Evolutionary conservation across 1,284 basidiomycete genomes (phyloP).

Genomic region (Butyriboletus regius): DNA sequence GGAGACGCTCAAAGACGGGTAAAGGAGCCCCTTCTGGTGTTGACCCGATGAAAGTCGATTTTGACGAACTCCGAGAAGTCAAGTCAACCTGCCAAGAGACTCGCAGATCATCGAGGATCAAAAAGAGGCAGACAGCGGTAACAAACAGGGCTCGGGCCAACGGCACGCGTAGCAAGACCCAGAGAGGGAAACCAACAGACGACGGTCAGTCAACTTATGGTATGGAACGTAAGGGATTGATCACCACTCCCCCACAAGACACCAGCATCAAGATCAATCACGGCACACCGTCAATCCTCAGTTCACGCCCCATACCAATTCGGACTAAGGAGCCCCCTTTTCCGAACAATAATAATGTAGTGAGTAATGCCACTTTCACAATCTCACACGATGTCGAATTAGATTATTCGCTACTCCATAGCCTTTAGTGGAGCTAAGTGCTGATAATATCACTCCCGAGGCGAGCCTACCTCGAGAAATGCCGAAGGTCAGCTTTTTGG

Average conservation of each 20-base stretch:
- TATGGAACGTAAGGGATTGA: background rate
- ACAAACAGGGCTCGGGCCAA: conserved; percentile 1
- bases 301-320: background rate
- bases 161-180: conserved; percentile 3
- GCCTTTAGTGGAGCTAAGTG: background rate
- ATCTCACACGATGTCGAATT: background rate
- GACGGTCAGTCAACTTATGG: background rate
- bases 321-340: background rate
- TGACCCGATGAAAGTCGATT: conserved; percentile 2
- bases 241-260: background rate
- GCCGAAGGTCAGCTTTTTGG: conserved; percentile 13
- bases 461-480: background rate
- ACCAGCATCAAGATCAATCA: background rate
- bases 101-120: conserved; percentile 22
- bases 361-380: conserved; percentile 8
- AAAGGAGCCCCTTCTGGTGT: conserved; percentile 11
- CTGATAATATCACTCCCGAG: background rate
- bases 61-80: conserved; percentile 11
- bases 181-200: conserved; percentile 3
- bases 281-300: background rate
- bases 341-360: background rate
- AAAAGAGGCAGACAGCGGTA: conserved; percentile 5
- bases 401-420: background rate
- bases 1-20: conserved; percentile 13
- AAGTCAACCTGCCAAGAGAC: conserved; percentile 5